Evolutionary conservation across 2,329 filamentous ascomycete species (phyloP), one percentile per base, ranked within the genome.

Genomic region (Penicillium sp.): DNA sequence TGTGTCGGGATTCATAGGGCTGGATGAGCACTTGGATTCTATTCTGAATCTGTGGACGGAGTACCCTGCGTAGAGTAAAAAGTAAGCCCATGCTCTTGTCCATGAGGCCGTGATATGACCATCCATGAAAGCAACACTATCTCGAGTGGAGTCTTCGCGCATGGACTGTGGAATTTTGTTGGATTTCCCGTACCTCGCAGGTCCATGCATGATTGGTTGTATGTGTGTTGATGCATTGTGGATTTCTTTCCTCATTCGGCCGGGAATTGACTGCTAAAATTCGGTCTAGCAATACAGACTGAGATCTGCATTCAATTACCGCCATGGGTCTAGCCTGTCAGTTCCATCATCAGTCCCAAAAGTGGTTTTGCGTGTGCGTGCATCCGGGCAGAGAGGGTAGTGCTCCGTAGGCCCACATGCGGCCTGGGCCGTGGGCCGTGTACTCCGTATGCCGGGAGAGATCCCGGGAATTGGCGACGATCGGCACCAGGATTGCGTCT

Each of bases 361-460:
- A 29, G 24, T 38, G 28, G 12, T n/a, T 32, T 26, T 26, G n/a
- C n/a, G 9, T n/a, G 28, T 54, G 47, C 40, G 38, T 44, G 45
- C 10, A 37, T 42, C 31, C 8, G 37, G n/a, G 33, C 17, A 46
- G 53, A 55, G 46, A 31, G 45, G 53, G 48, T 45, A 42, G 22
- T 40, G 44, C 43, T 22, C 32, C 15, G 29, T 49, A 6, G 55
- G 52, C 53, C 58, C 57, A 59, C 53, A 51, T 52, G 45, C 53
- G 57, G 57, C 53, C 55, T 55, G 47, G 51, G 48, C 52, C 49
- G 48, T 57, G 17, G 28, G 28, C 28, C 17, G 17, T 12, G 19
- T 42, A 6, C 26, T 21, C 17, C 28, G 45, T 37, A 31, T 53
- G 33, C 28, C 52, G 57, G 57, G 55, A 45, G 49, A 44, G 42